Evolutionary conservation across 306 rosid genomes (phyloP), one percentile per base, ranked within the genome.

Genomic region (Trifolium subterraneum): DNA sequence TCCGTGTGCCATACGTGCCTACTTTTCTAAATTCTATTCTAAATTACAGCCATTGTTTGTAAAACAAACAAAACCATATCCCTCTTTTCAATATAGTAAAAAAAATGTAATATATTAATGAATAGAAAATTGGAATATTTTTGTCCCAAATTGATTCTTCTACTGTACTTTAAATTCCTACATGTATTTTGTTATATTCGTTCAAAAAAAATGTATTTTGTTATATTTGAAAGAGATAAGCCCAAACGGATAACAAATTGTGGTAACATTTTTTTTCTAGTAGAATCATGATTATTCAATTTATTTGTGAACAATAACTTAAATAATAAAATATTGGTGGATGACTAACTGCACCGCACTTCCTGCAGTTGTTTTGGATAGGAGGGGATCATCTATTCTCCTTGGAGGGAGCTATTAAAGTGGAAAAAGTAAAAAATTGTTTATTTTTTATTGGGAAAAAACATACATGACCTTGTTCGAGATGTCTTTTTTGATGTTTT

Each of bases 21-120:
- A 58, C 64, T 58, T 58, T 58, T 56, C 35, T 23, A 13, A 22
- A 56, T 56, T 56, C 4, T 54, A 56, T 56, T 56, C 27, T 20
- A 1, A 54, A 54, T 29, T 29, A 52, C 60, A 54, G 3, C 15
- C 2, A 3, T 54, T 20, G 31, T 22, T 11, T 54, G 14, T 15
- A 10, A 54, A 54, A 20, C 61, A 54, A 54, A 54, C 61, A 54
- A 54, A 54, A 54, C 7, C 7, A 20, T 8, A n/a, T 10, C 15
- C 8, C n/a, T 23, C 31, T 56, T 2, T 6, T 22, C 8, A 56
- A 25, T 22, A 56, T 50, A 50, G 56, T 50, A 6, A 50, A 2
- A 6, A 50, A 50, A 20, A 50, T 7, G 56, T 16, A 50, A 50
- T 50, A 50, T 48, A 48, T 50, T n/a, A 56, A 56, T 56, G 62